phyloP scores from a whole-genome alignment of 2,329 filamentous ascomycete genomes.

The Epichloe coenophiala region DNA sequence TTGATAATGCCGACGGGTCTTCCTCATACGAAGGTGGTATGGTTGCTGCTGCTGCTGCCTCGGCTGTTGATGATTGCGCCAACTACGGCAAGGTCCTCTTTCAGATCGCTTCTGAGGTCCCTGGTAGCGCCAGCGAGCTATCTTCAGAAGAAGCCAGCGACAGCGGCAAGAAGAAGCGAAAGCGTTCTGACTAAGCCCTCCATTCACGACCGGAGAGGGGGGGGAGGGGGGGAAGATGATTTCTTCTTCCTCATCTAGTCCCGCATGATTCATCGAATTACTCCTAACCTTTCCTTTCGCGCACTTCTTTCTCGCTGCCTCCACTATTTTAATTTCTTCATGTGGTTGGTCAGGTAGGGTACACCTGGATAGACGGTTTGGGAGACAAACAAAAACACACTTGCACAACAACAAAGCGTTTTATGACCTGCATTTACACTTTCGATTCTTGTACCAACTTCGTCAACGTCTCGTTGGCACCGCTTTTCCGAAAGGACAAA shows the following conservation, averaged over 20 bases:
- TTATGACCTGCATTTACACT: constrained; percentile 25
- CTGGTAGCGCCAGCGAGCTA: constrained; percentile 48
- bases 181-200: constrained; percentile 49
- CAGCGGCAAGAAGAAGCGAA: constrained; percentile 50
- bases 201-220: background rate
- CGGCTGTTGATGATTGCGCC: constrained; percentile 47
- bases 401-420: constrained; percentile 22
- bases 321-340: background rate
- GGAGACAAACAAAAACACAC: constrained; percentile 23
- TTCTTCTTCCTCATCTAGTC: too few species aligned
- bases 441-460: constrained; percentile 33
- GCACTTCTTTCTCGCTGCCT: background rate
- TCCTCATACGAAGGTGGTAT: constrained; percentile 27
- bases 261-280: background rate
- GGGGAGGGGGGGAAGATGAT: background rate
- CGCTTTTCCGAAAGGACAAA: constrained; percentile 13
- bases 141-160: constrained; percentile 40
- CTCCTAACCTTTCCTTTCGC: constrained; percentile 1
- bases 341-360: constrained; percentile 17
- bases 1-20: constrained; percentile 52
- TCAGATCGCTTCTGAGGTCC: constrained; percentile 62
- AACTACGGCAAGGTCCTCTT: constrained; percentile 67
- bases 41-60: constrained; percentile 20
- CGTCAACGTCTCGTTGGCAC: constrained; percentile 17
- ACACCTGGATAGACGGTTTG: constrained; percentile 17